These are phyloP conservation scores for Pterulicium gracile DNA, from an alignment of 1,284 basidiomycete genomes.

Conservation along the genomic window DNA sequence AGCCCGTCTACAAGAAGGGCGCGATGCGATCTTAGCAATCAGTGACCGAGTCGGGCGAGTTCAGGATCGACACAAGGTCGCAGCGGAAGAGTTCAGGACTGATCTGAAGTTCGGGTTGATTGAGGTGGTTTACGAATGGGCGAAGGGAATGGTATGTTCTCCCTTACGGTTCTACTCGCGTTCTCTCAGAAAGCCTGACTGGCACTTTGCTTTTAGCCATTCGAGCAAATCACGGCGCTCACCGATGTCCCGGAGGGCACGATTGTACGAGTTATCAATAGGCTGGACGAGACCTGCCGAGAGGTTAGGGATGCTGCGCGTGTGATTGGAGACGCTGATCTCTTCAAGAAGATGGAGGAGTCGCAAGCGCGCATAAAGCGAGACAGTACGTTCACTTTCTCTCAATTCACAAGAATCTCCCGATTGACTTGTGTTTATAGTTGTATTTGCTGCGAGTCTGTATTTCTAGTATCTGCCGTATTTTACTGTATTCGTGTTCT, in stretches of 20 bases:
- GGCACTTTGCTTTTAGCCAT: slow-evolving; percentile 50
- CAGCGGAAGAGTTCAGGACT: slow-evolving; percentile 65
- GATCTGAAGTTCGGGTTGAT: slow-evolving; percentile 83
- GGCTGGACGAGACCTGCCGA: slow-evolving; percentile 93
- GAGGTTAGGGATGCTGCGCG: slow-evolving; percentile 96
- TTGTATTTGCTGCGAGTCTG: slow-evolving; percentile 79
- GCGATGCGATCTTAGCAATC: slow-evolving; percentile 70
- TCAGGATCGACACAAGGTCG: slow-evolving; percentile 73
- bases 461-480: no score
- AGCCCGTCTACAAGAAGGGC: slow-evolving; percentile 69
- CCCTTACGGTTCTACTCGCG: not conserved
- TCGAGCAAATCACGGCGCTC: slow-evolving; percentile 85
- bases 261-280: slow-evolving; percentile 92
- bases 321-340: slow-evolving; percentile 91
- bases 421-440: slow-evolving; percentile 24
- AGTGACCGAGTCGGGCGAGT: slow-evolving; percentile 76
- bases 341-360: slow-evolving; percentile 98
- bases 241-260: slow-evolving; percentile 97
- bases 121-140: slow-evolving; percentile 98
- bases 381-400: slow-evolving; percentile 59
- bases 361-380: slow-evolving; percentile 89
- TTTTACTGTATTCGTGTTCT: no score
- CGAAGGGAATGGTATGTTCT: slow-evolving; percentile 81
- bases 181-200: slow-evolving; percentile 3
- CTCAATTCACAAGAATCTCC: slow-evolving; percentile 2